Evolutionary conservation across 768 basidiomycete genomes (phyloP), one percentile per base, ranked within the genome.

Genomic region (Auricularia sp.): DNA sequence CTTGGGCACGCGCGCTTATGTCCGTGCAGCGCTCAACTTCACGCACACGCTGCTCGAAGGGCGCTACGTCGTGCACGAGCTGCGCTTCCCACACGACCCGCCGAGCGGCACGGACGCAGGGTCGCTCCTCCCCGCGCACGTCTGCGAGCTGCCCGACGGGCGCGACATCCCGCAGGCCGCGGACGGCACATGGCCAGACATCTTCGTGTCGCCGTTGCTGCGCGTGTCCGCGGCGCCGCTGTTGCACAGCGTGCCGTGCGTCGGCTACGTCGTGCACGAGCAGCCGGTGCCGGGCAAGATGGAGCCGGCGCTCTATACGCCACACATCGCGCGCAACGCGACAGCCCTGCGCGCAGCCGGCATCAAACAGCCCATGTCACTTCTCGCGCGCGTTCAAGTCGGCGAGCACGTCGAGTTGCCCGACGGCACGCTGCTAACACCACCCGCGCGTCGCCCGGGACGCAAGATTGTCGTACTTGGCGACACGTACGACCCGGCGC

Each of bases 1-100:
- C 11, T 74, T 85, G 6, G 92, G 93, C 21, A 90, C 90, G 1
- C 86, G 93, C 29, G 85, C 87, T 33, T 93, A 91, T 71, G 77
- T 94, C 66, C 87, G 92, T 54, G 80, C 76, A 59, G 82, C 84
- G 36, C 79, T 94, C 61, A 72, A 74, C 29, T 86, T 86, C 70
- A 90, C 91, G 1, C 79, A 91, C 69, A 87, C 88, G 7, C 76
- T 83, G 21, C 79, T 93, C 33, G 83, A 81, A 10, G 73, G 76
- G 1, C 81, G 86, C 2, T 95, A 90, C 70, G 82, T 90, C 62
- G 89, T 94, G 33, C 91, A 95, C 73, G 93, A 95, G 72, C 78
- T 95, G 16, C 84, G 87, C 21, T 81, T 83, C 61, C 80, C 82
- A 11, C 74, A 78, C 23, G 90, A 93, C 71, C 80, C 84, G 1